A percentile compares a stretch with the other conserved stretches of the same genome.
Conservation (phyloP, 768 basidiomycete species). For the Kwoniella sp. region DNA sequence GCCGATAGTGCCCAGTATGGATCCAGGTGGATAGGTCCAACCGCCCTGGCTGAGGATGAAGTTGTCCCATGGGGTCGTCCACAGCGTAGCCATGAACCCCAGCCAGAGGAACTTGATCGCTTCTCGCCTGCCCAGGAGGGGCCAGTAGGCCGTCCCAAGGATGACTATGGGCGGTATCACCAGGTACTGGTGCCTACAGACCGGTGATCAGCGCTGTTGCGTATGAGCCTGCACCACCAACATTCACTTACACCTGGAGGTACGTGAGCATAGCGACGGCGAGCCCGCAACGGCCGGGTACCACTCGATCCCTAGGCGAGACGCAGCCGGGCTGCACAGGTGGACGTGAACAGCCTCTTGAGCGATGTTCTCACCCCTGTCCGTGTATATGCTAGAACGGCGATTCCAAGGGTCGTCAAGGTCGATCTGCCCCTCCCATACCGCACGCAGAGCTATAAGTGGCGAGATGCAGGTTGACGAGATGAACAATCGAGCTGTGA, state of each 20-base stretch:
- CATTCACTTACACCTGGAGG: constrained; percentile 28
- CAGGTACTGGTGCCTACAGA: constrained; percentile 36
- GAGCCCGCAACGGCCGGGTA: not conserved
- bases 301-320: not conserved
- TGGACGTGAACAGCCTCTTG: not conserved
- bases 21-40: constrained; percentile 41
- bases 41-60: constrained; percentile 34
- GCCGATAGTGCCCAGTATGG: constrained; percentile 36
- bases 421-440: too few species aligned
- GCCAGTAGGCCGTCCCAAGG: constrained; percentile 30
- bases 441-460: too few species aligned
- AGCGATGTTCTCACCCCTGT: not conserved
- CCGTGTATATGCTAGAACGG: not conserved
- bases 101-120: constrained; percentile 42
- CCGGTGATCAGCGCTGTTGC: not conserved
- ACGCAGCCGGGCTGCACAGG: not conserved
- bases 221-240: too few species aligned
- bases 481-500: too few species aligned
- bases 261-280: constrained; percentile 24
- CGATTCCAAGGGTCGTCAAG: too few species aligned
- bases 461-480: too few species aligned
- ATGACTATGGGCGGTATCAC: constrained; percentile 40
- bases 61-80: constrained; percentile 50
- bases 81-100: constrained; percentile 43
- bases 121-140: constrained; percentile 42